Base-by-base conservation (phyloP, 2,329 filamentous ascomycete genomes). In the Cercospora zeina region DNA sequence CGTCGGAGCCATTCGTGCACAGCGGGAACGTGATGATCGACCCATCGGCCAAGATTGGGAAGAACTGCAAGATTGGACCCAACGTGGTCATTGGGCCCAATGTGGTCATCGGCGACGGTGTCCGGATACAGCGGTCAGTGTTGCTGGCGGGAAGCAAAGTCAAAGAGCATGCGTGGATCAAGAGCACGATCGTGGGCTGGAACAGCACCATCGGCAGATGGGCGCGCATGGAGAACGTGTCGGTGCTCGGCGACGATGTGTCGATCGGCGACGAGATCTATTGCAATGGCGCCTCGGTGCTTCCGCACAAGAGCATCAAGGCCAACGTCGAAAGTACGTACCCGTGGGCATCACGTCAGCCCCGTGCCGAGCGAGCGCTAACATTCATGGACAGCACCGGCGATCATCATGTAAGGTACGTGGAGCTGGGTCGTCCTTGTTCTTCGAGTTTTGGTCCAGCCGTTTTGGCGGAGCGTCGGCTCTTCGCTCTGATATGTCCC, bases 231-330 rank as follows among this genome's bases (percentile, higher is more conserved):
- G 95, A 99, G 84, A 99, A 99, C 75, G 93, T 97, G 45, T 93
- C 91, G n/a, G 93, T 99, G 58, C 85, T 99, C 19, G 95, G 93
- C 69, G 95, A 99, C 80, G 93, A 99, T 76, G 93, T 99, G 58
- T 96, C 91, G 63, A 96, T 99, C 75, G 93, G 92, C 56, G 93
- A 99, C 74, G 93, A 99, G 81, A 92, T 99, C 70, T 97, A 97
- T 79, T 95, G 97, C 78, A 99, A 99, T 78, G 93, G 93, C 72
- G 70, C 71, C 13, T 96, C 90, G 72, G 89, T 99, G 66, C 82
- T 99, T 68, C 93, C 93, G 6, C 93, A 99, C 82, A 99, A 99
- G 89, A 95, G 89, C 77, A 97, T 99, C 85, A 97, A 97, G 85
- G 86, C 89, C 73, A 99, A 99, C 78, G 91, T 99, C 72, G 95